Evolutionary conservation across 805 yeast species (phyloP).

Genomic region (Myxozyma udenii): DNA sequence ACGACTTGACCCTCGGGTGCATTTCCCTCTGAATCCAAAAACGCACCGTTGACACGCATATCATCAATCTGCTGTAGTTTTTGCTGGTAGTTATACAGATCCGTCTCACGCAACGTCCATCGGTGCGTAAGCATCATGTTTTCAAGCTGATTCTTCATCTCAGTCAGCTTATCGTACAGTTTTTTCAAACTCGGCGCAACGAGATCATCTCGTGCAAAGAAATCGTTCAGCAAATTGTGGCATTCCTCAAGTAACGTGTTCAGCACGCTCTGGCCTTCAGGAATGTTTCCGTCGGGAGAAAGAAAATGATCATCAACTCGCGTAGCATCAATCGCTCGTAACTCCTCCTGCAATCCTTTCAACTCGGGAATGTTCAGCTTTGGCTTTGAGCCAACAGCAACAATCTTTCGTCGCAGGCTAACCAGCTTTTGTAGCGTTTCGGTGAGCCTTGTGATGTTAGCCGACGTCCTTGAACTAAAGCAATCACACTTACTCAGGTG

Average conservation of each 20-base stretch:
- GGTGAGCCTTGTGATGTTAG: conserved; percentile 23
- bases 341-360: conserved; percentile 40
- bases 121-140: conserved; percentile 85
- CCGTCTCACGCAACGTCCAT: conserved; percentile 97
- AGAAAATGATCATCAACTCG: conserved; percentile 58
- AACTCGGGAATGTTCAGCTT: conserved; percentile 38
- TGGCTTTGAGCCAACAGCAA: conserved; percentile 50
- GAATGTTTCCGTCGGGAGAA: conserved; percentile 33
- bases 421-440: conserved; percentile 59
- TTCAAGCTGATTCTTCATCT: conserved; percentile 70
- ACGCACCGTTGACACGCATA: conserved; percentile 60
- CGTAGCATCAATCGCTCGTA: conserved; percentile 46
- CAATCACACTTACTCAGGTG: conserved; percentile 26
- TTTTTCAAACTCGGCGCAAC: conserved; percentile 52
- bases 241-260: conserved; percentile 69
- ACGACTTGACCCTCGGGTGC: conserved; percentile 51
- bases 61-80: conserved; percentile 71
- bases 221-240: conserved; percentile 67
- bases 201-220: conserved; percentile 46
- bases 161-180: conserved; percentile 60
- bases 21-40: conserved; percentile 37
- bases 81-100: conserved; percentile 78
- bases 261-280: conserved; percentile 36
- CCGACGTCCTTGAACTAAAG: background rate
- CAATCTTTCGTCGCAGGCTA: conserved; percentile 57